Conservation (phyloP, 2,329 filamentous ascomycete genomes). For the Colletotrichum abscissum region DNA sequence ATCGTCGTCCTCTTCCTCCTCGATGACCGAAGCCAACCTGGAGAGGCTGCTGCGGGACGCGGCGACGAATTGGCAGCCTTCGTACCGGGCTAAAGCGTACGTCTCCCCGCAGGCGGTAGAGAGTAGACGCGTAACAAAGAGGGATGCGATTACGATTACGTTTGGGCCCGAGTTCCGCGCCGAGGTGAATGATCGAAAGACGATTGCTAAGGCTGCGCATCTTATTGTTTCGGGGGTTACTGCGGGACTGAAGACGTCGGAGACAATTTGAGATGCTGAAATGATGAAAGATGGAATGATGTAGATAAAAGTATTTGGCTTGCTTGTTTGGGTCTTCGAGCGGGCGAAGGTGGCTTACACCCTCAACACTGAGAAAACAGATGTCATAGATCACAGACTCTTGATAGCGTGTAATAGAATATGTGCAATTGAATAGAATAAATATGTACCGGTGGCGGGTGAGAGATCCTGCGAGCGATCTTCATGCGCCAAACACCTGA, state of each 20-base stretch:
- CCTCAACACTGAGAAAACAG: background rate
- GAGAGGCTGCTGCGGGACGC: conserved; percentile 1
- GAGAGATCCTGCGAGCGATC: background rate
- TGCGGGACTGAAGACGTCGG: background rate
- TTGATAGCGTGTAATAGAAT: background rate
- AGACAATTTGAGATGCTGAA: background rate
- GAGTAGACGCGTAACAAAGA: conserved; percentile 7
- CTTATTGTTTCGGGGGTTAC: background rate
- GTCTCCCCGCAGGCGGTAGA: background rate
- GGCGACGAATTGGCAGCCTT: background rate
- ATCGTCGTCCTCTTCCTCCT: background rate
- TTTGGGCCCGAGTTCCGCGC: conserved; percentile 10
- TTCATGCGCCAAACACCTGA: background rate
- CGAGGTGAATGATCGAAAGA: conserved; percentile 7
- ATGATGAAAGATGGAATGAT: background rate
- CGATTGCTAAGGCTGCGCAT: background rate
- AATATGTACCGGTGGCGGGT: background rate
- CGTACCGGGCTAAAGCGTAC: background rate
- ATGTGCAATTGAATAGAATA: background rate
- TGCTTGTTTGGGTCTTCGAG: background rate
- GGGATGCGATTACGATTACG: background rate
- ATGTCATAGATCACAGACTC: background rate
- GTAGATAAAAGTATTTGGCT: background rate
- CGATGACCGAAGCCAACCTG: background rate
- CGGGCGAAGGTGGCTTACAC: no score